A percentile compares a stretch with the other conserved stretches of the same genome.
phyloP scores from a whole-genome alignment of 1,139 yeast genomes.

The Candida tropicalis region DNA sequence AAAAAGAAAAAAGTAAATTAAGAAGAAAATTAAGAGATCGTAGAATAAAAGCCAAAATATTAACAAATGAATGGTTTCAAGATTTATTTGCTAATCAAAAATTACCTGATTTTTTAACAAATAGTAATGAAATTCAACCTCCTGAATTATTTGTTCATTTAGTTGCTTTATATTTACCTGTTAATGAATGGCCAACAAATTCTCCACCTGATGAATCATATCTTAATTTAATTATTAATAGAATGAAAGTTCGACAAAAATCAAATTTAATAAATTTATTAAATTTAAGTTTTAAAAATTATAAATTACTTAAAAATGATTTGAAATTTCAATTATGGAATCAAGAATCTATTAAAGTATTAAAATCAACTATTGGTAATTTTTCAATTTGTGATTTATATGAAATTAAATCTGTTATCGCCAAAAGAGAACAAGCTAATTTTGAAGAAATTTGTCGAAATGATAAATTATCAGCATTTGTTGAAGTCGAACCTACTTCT shows the following conservation, averaged over 20 bases:
- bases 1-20: slow-evolving; percentile 22
- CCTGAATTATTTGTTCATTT: slow-evolving; percentile 18
- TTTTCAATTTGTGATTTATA: slow-evolving; percentile 18
- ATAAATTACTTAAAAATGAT: slow-evolving; percentile 13
- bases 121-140: background rate
- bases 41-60: slow-evolving; percentile 22
- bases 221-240: slow-evolving; percentile 4
- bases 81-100: slow-evolving; percentile 18
- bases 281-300: slow-evolving; percentile 14
- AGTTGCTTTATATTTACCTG: slow-evolving; percentile 20
- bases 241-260: slow-evolving; percentile 7
- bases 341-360: slow-evolving; percentile 13
- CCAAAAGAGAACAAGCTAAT: slow-evolving; percentile 15
- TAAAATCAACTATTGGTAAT: slow-evolving; percentile 16
- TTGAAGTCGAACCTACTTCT: slow-evolving; percentile 12
- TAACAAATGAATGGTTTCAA: slow-evolving; percentile 20
- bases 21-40: slow-evolving; percentile 24
- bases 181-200: slow-evolving; percentile 20
- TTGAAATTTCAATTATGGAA: slow-evolving; percentile 17
- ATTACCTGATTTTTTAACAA: slow-evolving; percentile 6
- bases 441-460: slow-evolving; percentile 20
- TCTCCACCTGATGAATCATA: slow-evolving; percentile 7
- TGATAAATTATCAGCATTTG: slow-evolving; percentile 19
- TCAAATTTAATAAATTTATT: slow-evolving; percentile 10
- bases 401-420: slow-evolving; percentile 16